Base-by-base conservation (phyloP, 2,329 filamentous ascomycete genomes). In the Purpureocillium lavendulum region DNA sequence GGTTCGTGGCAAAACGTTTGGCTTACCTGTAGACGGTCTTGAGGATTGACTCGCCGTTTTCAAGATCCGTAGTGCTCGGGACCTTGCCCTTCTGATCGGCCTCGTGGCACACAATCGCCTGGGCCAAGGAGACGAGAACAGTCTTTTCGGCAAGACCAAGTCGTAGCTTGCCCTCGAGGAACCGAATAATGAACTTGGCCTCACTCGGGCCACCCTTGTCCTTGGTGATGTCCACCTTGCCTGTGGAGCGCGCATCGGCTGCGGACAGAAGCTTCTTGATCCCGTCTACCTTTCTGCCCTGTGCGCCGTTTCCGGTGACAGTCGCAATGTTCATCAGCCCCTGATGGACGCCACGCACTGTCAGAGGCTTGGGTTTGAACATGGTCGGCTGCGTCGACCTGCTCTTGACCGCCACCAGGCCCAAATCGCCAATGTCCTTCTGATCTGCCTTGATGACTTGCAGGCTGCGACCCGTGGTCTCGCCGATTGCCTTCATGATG, bases 401-500 rank as follows among this genome's bases (percentile, higher is more conserved):
- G 65, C 88, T 96, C 69, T 97, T 96, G 36, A 94, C 87, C 33
- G 92, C 92, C 2, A 98, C 90, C 28, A 97, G 70, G 10, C 92
- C 92, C 10, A 98, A 73, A 60, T 98, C 92, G 39, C 92, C 92
- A 61, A 97, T 95, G 52, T 96, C 88, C 54, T 92, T 88, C 57
- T 98, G 92, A 51, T 97, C 89, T 36, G 84, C 80, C 65, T 96
- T 97, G 69, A 98, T 95, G 38, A 95, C 81, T 30, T 82, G 75
- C 35, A 96, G 64, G 53, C 81, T 94, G 44, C 92, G 81, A 9
- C 92, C 92, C 0, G 92, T 98, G 24, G 82, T 84, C 65, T 97
- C 90, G 10, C 90, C 90, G 54, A 98, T 94, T 5, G 92, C 87
- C 61, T 97, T 98, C 89, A 97, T 97, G 53, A 98, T 96, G 21